These are phyloP conservation scores for Micractinium conductrix DNA, from an alignment of 139 green algal species.

Conservation along the genomic window DNA sequence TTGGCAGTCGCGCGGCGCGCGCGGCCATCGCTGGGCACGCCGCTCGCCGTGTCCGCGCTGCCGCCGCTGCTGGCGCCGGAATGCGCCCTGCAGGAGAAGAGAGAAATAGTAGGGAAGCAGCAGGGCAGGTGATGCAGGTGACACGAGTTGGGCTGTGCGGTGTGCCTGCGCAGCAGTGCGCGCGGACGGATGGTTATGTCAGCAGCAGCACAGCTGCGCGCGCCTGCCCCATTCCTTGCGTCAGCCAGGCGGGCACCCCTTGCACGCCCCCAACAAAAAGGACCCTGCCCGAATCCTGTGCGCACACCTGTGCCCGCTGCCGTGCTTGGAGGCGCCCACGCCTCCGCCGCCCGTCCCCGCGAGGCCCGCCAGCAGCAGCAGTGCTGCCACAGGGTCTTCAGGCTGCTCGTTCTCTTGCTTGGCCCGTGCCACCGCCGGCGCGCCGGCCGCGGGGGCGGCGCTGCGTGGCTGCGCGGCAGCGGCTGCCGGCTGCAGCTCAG, in stretches of 20 bases:
- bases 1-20: neutral
- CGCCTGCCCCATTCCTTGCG: neutral
- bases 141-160: neutral
- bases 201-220: neutral
- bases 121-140: too few species aligned
- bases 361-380: neutral
- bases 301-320: neutral
- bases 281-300: too few species aligned
- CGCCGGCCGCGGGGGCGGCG: too few species aligned
- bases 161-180: neutral
- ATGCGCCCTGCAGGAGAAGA: neutral
- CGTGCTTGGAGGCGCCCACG: neutral
- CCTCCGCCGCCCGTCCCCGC: neutral
- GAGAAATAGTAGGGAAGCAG: neutral
- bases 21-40: neutral
- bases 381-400: neutral
- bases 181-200: neutral
- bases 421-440: too few species aligned
- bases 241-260: neutral
- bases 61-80: conserved; percentile 17
- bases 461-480: too few species aligned
- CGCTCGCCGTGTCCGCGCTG: conserved; percentile 16
- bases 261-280: too few species aligned
- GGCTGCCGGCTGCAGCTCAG: too few species aligned
- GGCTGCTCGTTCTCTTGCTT: neutral